Evolutionary conservation across 1,284 basidiomycete genomes (phyloP).

Genomic region (Bondarzewia mesenterica): DNA sequence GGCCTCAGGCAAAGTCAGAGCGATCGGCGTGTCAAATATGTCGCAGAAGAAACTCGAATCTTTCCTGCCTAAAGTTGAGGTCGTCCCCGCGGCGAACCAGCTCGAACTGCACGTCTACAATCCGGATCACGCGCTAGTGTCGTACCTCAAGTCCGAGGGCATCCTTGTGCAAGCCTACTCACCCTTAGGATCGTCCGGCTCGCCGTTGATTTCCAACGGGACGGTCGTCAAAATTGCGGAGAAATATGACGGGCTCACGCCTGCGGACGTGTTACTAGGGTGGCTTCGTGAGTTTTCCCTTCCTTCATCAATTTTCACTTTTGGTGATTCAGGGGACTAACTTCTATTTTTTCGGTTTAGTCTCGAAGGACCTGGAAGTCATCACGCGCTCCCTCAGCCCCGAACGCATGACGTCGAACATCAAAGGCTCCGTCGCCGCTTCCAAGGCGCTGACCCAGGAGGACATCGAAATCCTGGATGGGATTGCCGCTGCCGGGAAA

Average conservation of each 20-base stretch:
- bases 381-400: slow-evolving; percentile 76
- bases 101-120: slow-evolving; percentile 6
- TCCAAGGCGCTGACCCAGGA: slow-evolving; percentile 43
- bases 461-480: slow-evolving; percentile 60
- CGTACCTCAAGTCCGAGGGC: neutral
- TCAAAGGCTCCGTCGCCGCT: slow-evolving; percentile 43
- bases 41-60: slow-evolving; percentile 27
- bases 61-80: slow-evolving; percentile 1
- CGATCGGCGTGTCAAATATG: slow-evolving; percentile 45
- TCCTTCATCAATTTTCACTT: neutral
- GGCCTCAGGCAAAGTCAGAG: slow-evolving; percentile 31
- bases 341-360: slow-evolving; percentile 25
- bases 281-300: neutral
- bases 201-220: slow-evolving; percentile 1
- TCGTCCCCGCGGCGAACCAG: neutral
- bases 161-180: slow-evolving; percentile 4
- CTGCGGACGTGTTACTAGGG: slow-evolving; percentile 2
- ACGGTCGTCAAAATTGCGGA: neutral
- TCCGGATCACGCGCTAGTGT: slow-evolving; percentile 3
- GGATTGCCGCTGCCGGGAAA: slow-evolving; percentile 62
- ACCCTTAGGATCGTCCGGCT: neutral
- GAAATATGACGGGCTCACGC: neutral
- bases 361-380: slow-evolving; percentile 56
- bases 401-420: slow-evolving; percentile 65
- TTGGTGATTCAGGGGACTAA: neutral